Evolutionary conservation across 2,329 filamentous ascomycete genomes (phyloP).

Genomic region (Colletotrichum eleusines): DNA sequence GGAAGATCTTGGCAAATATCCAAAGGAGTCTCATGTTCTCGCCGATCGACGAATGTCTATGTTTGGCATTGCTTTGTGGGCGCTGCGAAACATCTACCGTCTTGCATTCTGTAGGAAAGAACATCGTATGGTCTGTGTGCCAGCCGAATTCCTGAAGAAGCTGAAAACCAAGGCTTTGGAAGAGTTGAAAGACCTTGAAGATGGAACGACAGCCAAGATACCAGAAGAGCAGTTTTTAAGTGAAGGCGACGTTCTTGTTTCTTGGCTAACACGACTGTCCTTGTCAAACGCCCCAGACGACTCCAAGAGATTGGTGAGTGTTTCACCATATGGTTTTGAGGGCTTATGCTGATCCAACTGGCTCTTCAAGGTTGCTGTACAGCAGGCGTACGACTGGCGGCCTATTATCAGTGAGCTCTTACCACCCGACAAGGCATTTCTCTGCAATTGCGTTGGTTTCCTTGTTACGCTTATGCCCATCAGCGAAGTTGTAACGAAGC

Average conservation of each 20-base stretch:
- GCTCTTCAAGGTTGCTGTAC: constrained; percentile 24
- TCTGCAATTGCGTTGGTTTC: constrained; percentile 17
- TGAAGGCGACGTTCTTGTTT: not conserved
- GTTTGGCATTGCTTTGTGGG: not conserved
- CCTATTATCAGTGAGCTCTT: constrained; percentile 2
- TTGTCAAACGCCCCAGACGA: too few species aligned
- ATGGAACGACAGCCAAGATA: too few species aligned
- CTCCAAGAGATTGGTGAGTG: not conserved
- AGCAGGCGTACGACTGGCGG: constrained; percentile 16
- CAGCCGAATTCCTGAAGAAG: not conserved
- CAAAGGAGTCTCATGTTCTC: not conserved
- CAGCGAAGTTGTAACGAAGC: not conserved
- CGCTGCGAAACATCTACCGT: constrained; percentile 5
- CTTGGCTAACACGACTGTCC: not conserved
- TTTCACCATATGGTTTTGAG: not conserved
- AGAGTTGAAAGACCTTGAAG: too few species aligned
- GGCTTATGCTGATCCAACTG: too few species aligned
- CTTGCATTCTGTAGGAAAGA: not conserved
- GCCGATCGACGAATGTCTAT: not conserved
- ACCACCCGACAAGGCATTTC: not conserved
- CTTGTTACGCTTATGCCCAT: not conserved
- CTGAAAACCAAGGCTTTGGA: too few species aligned
- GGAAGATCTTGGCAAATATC: not conserved
- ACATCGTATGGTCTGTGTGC: constrained; percentile 4
- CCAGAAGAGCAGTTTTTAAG: too few species aligned